Percentiles rank a stretch among this genome's conserved stretches.
Evolutionary conservation across 1,284 basidiomycete genomes (phyloP).

Genomic region (Ceratobasidium sp.): DNA sequence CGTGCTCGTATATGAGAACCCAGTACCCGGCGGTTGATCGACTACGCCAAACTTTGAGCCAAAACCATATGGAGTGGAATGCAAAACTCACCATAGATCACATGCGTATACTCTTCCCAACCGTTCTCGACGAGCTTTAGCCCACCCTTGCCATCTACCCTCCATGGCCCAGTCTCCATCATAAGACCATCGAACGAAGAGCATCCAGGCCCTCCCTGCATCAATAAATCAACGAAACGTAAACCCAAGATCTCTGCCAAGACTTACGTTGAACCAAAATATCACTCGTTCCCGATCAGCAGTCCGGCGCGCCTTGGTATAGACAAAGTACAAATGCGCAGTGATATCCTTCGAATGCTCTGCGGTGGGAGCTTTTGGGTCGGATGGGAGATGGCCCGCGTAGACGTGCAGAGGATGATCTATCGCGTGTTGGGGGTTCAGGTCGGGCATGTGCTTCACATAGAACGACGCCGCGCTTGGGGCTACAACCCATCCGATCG

Average conservation of each 20-base stretch:
- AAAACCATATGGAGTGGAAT: slow-evolving; percentile 1
- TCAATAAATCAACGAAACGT: neutral
- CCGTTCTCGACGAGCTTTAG: slow-evolving; percentile 86
- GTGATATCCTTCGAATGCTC: slow-evolving; percentile 67
- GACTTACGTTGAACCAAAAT: slow-evolving; percentile 94
- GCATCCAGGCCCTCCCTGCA: slow-evolving; percentile 92
- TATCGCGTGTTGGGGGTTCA: slow-evolving; percentile 68
- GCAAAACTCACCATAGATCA: slow-evolving; percentile 81
- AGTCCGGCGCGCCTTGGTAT: slow-evolving; percentile 86
- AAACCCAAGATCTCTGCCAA: slow-evolving; percentile 43
- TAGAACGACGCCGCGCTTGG: slow-evolving; percentile 82
- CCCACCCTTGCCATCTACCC: slow-evolving; percentile 81
- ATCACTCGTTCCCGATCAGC: slow-evolving; percentile 90
- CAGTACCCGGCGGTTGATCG: slow-evolving; percentile 97
- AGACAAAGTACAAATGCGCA: slow-evolving; percentile 88
- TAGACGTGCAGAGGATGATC: slow-evolving; percentile 79
- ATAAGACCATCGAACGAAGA: slow-evolving; percentile 97
- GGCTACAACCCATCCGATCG: slow-evolving; percentile 2
- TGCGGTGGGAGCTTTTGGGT: slow-evolving; percentile 66
- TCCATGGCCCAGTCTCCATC: slow-evolving; percentile 98
- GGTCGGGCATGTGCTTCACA: slow-evolving; percentile 77
- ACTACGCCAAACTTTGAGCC: slow-evolving; percentile 61
- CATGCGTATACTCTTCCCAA: slow-evolving; percentile 99
- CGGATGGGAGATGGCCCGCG: slow-evolving; percentile 82
- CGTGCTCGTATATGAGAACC: slow-evolving; percentile 89